phyloP scores from a whole-genome alignment of 169 alveolate genomes.

The Plasmodium yoelii region DNA sequence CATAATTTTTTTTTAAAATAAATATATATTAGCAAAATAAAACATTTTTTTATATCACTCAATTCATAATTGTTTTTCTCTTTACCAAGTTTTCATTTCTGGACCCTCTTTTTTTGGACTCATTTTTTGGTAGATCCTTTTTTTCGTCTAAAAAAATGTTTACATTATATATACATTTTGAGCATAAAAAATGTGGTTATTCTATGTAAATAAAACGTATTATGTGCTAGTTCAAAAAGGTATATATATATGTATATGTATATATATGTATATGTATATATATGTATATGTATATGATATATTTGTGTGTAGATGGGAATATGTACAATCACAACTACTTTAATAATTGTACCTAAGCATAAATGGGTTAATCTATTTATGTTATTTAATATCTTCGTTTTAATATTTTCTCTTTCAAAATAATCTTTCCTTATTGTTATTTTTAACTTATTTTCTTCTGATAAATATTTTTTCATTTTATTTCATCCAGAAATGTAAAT shows the following conservation, averaged over 20 bases:
- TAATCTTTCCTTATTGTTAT: conserved; percentile 56
- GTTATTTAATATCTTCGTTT: conserved; percentile 57
- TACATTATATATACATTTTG: too few species aligned
- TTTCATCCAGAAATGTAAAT: neutral
- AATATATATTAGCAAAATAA: too few species aligned
- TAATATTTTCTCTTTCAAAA: conserved; percentile 51
- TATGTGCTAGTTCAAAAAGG: neutral
- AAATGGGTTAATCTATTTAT: conserved; percentile 52
- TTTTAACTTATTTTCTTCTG: conserved; percentile 57
- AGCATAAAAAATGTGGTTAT: too few species aligned
- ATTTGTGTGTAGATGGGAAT: neutral
- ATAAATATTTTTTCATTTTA: conserved; percentile 47
- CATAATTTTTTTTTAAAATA: neutral
- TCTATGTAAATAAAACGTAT: too few species aligned
- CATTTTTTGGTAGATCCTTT: neutral
- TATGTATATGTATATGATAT: neutral
- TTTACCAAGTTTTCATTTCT: neutral
- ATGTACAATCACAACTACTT: neutral
- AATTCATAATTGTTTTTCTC: neutral
- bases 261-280: neutral
- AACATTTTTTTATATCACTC: too few species aligned
- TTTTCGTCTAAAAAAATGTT: conserved; percentile 9
- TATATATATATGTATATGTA: neutral
- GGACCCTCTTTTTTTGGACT: neutral
- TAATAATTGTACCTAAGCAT: conserved; percentile 26